A percentile compares a stretch with the other conserved stretches of the same genome.
These are phyloP conservation scores for Rhynchosporium secalis DNA, from an alignment of 2,329 filamentous ascomycete species.

Conservation along the genomic window DNA sequence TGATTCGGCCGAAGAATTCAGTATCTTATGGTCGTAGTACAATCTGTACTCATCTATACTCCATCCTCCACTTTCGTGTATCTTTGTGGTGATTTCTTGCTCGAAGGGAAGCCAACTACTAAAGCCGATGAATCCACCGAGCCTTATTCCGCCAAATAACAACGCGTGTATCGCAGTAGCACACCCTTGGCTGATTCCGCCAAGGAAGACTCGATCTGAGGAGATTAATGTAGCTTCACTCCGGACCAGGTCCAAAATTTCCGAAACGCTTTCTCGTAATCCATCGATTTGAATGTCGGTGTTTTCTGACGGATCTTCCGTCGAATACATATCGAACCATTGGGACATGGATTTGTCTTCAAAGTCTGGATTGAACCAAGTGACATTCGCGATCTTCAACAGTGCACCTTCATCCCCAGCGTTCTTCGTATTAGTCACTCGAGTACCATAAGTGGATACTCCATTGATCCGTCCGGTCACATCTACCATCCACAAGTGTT, in stretches of 20 bases:
- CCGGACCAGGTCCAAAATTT: conserved; percentile 40
- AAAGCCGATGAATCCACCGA: conserved; percentile 45
- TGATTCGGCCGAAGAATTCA: conserved; percentile 8
- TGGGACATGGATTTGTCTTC: conserved; percentile 37
- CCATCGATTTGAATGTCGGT: conserved; percentile 48
- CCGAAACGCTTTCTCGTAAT: conserved; percentile 43
- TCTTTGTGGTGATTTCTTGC: conserved; percentile 15
- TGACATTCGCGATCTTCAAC: not conserved
- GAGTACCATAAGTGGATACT: not conserved
- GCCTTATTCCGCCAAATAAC: conserved; percentile 35
- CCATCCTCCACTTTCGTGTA: conserved; percentile 8
- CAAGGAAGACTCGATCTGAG: conserved; percentile 45
- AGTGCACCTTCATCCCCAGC: not conserved
- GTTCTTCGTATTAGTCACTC: not conserved
- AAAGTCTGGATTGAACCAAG: not conserved
- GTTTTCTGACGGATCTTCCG: conserved; percentile 43
- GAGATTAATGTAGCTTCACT: conserved; percentile 41
- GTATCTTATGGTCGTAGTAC: conserved; percentile 3
- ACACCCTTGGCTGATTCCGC: conserved; percentile 50
- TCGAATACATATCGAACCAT: conserved; percentile 55
- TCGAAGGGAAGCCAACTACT: conserved; percentile 41
- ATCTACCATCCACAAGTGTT: too few relatives aligned
- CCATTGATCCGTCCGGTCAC: too few relatives aligned
- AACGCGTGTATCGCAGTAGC: conserved; percentile 45
- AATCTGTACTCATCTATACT: conserved; percentile 12